Percentiles rank a stretch among this genome's conserved stretches.
Conservation (phyloP, 805 yeast genomes). For the Zygosaccharomyces bailii region DNA sequence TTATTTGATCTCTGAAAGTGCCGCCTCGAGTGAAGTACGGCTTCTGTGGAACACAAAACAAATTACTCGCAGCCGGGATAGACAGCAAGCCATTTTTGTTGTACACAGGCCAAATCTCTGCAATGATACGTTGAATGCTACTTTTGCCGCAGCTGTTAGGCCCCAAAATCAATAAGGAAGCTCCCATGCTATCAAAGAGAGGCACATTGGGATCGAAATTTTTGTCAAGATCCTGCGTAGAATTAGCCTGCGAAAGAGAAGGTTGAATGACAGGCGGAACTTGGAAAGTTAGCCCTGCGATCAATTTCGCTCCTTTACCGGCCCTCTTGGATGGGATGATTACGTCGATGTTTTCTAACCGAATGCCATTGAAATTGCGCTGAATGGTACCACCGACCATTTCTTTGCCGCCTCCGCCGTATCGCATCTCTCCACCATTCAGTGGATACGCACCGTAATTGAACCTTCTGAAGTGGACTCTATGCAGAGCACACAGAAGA, state of each 20-base stretch:
- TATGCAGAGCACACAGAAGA: constrained; percentile 71
- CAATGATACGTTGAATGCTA: constrained; percentile 74
- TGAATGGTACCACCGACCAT: constrained; percentile 80
- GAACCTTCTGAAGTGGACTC: constrained; percentile 61
- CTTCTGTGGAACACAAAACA: constrained; percentile 79
- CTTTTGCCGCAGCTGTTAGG: constrained; percentile 90
- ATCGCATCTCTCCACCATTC: constrained; percentile 4
- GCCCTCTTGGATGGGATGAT: constrained; percentile 71
- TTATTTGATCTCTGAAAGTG: constrained; percentile 84
- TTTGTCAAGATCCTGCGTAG: constrained; percentile 39
- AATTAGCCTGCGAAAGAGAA: constrained; percentile 21
- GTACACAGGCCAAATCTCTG: constrained; percentile 90
- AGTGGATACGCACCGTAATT: constrained; percentile 36
- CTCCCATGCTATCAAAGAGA: constrained; percentile 41
- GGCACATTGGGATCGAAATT: constrained; percentile 25
- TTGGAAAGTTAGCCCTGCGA: constrained; percentile 60
- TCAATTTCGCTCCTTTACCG: constrained; percentile 55
- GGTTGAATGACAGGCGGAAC: constrained; percentile 35
- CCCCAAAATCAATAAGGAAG: constrained; percentile 76
- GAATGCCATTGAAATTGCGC: constrained; percentile 67
- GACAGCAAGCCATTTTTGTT: constrained; percentile 66
- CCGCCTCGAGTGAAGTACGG: constrained; percentile 76
- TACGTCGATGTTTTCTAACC: constrained; percentile 79
- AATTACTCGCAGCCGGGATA: constrained; percentile 66
- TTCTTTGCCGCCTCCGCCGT: constrained; percentile 21